Conservation (phyloP, 2,329 filamentous ascomycete species). For the Talaromyces piceae region DNA sequence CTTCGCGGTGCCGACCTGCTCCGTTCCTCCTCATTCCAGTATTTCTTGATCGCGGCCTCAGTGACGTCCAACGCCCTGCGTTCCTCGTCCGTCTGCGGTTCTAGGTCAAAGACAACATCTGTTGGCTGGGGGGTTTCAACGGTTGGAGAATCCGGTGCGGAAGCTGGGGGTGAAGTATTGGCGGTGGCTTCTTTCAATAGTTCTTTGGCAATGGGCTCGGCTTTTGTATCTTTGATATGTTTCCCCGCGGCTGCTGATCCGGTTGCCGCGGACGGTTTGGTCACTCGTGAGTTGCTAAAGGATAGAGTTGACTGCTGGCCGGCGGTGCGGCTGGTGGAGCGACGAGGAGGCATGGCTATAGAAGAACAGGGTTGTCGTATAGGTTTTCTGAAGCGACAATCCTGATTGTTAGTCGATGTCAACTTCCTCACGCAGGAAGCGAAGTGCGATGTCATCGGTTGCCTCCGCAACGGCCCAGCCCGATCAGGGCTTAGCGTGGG, state of each 20-base stretch:
- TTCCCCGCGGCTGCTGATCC: slow-evolving; percentile 21
- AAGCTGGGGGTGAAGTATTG: slow-evolving; percentile 19
- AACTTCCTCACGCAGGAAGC: too few species aligned
- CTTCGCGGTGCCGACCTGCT: slow-evolving; percentile 56
- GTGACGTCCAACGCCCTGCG: slow-evolving; percentile 55
- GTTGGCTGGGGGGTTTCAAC: too few species aligned
- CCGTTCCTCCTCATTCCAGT: slow-evolving; percentile 68
- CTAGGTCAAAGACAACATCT: too few species aligned
- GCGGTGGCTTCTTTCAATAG: slow-evolving; percentile 10
- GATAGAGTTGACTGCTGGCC: slow-evolving; percentile 53
- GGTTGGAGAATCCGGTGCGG: slow-evolving; percentile 18
- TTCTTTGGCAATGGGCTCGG: slow-evolving; percentile 7
- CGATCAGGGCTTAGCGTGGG: slow-evolving; percentile 31
- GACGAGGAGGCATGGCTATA: slow-evolving; percentile 35
- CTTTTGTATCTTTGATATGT: slow-evolving; percentile 11
- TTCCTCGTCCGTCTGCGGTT: slow-evolving; percentile 28
- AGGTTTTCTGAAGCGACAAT: too few species aligned
- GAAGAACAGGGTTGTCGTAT: too few species aligned
- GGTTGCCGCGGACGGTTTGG: slow-evolving; percentile 44
- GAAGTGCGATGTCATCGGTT: slow-evolving; percentile 6
- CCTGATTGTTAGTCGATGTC: too few species aligned
- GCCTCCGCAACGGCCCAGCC: slow-evolving; percentile 17
- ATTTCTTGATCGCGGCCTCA: slow-evolving; percentile 62
- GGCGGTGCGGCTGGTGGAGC: slow-evolving; percentile 27
- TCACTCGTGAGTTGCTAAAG: slow-evolving; percentile 54